Percentiles rank a stretch among this genome's conserved stretches.
Evolutionary conservation across 2,329 filamentous ascomycete genomes (phyloP).

Genomic region (Aspergillus unguis): DNA sequence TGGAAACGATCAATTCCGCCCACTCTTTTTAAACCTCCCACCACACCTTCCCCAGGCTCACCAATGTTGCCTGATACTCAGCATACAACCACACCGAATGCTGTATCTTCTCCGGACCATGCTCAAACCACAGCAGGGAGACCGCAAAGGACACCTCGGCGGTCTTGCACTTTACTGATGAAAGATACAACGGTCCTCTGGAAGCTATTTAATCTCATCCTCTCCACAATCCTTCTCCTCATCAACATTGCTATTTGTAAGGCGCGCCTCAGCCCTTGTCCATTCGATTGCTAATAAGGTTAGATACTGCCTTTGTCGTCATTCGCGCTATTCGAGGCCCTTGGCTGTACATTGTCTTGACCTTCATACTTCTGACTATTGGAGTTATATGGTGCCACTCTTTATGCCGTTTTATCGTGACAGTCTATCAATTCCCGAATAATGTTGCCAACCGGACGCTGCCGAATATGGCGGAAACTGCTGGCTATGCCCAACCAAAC

Average conservation of each 20-base stretch:
- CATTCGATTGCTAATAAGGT: slow-evolving; percentile 8
- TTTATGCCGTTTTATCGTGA: slow-evolving; percentile 68
- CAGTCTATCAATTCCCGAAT: slow-evolving; percentile 49
- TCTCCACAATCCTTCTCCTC: slow-evolving; percentile 63
- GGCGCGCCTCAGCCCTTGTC: slow-evolving; percentile 24
- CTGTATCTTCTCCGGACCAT: too few relatives aligned
- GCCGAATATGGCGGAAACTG: slow-evolving; percentile 52
- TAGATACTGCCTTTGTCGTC: slow-evolving; percentile 71
- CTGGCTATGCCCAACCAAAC: slow-evolving; percentile 66
- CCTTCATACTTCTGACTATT: slow-evolving; percentile 70
- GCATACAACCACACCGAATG: neutral
- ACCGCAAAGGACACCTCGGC: slow-evolving; percentile 6
- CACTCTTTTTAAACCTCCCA: too few relatives aligned
- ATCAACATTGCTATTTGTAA: slow-evolving; percentile 64
- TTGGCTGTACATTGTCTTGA: slow-evolving; percentile 75
- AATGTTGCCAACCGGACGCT: slow-evolving; percentile 26
- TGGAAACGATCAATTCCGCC: too few relatives aligned
- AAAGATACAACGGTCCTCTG: slow-evolving; percentile 53
- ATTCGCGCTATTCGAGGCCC: slow-evolving; percentile 61
- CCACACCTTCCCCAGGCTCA: too few relatives aligned
- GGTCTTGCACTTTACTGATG: slow-evolving; percentile 43
- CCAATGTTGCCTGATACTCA: neutral
- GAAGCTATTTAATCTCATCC: slow-evolving; percentile 59
- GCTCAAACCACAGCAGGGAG: slow-evolving; percentile 8
- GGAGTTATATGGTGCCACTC: slow-evolving; percentile 79